A percentile compares a stretch with the other conserved stretches of the same genome.
Conservation (phyloP, 2,329 filamentous ascomycete species). For the Botrytis hyacinthi region DNA sequence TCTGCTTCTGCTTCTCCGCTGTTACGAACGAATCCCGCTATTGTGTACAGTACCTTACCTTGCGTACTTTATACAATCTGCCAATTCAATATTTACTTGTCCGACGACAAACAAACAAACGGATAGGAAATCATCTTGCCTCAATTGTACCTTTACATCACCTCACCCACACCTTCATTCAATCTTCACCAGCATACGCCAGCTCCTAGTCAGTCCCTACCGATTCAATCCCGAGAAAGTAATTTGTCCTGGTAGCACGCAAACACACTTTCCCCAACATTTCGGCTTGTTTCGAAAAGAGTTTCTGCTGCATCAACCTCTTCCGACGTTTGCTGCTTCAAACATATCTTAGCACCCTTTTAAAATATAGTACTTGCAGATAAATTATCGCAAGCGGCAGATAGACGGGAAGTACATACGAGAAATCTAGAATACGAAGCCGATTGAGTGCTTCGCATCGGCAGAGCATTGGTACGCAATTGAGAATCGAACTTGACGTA, state of each 20-base stretch:
- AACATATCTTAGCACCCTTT: background rate
- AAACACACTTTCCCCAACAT: background rate
- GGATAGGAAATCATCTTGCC: background rate
- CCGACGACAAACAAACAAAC: background rate
- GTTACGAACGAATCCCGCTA: background rate
- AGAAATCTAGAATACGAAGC: background rate
- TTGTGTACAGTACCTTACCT: background rate
- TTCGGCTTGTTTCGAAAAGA: background rate
- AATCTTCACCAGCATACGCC: background rate
- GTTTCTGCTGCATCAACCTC: background rate
- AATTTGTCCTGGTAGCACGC: constrained; percentile 4
- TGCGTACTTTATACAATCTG: background rate
- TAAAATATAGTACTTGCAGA: background rate
- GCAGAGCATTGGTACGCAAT: background rate
- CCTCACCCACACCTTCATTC: background rate
- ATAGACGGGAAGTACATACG: background rate
- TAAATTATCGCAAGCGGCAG: background rate
- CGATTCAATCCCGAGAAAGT: background rate
- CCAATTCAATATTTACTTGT: background rate
- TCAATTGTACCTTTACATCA: background rate
- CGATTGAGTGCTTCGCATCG: background rate
- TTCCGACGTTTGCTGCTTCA: background rate
- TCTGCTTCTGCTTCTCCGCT: background rate
- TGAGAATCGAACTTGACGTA: background rate
- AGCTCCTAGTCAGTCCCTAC: background rate